Evolutionary conservation across 2,329 filamentous ascomycete species (phyloP).

Genomic region (Venturiaceae sp.): DNA sequence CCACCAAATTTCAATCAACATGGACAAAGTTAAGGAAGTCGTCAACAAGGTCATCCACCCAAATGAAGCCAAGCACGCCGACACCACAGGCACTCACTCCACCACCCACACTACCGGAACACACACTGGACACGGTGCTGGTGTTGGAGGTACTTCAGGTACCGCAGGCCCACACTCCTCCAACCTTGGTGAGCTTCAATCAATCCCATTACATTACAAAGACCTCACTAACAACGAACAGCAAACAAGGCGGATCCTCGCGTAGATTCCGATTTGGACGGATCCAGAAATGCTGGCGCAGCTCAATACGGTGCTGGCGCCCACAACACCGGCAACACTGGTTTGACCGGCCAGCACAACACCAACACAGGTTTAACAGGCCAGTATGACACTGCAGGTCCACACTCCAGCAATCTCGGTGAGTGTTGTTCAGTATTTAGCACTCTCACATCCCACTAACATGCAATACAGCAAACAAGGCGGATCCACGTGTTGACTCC

Average conservation of each 20-base stretch:
- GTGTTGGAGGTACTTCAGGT: neutral
- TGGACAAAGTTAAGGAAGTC: constrained; percentile 8
- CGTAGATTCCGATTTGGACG: constrained; percentile 19
- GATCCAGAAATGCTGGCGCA: constrained; percentile 14
- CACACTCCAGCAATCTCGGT: constrained; percentile 18
- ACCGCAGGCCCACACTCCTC: constrained; percentile 21
- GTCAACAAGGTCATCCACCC: constrained; percentile 8
- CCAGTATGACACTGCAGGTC: constrained; percentile 16
- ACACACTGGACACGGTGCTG: neutral
- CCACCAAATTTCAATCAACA: neutral
- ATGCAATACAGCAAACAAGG: constrained; percentile 14
- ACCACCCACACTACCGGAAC: neutral
- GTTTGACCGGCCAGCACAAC: constrained; percentile 6
- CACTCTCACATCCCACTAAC: no score
- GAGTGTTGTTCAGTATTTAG: no score
- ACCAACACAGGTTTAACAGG: neutral
- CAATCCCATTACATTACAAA: no score
- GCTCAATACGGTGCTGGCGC: constrained; percentile 6
- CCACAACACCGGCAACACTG: constrained; percentile 9
- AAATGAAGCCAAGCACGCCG: constrained; percentile 3
- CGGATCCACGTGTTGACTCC: constrained; percentile 18
- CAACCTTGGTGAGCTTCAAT: constrained; percentile 11
- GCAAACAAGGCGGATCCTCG: constrained; percentile 16
- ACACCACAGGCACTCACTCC: neutral
- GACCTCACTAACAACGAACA: no score